phyloP scores from a whole-genome alignment of 1,139 yeast species.

The Kluyveromyces sp. region DNA sequence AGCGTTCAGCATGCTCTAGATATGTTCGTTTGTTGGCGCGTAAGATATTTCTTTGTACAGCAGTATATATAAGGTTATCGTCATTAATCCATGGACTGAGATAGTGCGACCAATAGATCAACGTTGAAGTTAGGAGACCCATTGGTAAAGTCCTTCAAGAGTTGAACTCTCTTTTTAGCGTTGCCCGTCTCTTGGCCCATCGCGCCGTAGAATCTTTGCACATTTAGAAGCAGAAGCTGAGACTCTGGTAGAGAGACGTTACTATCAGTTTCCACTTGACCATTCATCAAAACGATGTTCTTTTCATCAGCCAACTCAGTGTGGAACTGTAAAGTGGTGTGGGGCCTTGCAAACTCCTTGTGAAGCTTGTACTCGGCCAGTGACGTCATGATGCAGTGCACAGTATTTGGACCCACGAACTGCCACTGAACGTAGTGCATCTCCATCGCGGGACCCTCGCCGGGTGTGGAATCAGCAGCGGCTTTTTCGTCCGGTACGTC shows the following conservation, averaged over 20 bases:
- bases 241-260: slow-evolving; percentile 59
- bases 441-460: slow-evolving; percentile 46
- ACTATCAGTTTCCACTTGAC: slow-evolving; percentile 68
- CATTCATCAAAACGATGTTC: slow-evolving; percentile 77
- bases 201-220: slow-evolving; percentile 86
- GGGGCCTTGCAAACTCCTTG: slow-evolving; percentile 89
- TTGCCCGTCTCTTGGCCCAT: slow-evolving; percentile 40
- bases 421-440: slow-evolving; percentile 94
- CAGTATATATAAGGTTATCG: background rate
- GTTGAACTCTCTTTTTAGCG: slow-evolving; percentile 43
- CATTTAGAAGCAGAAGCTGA: slow-evolving; percentile 65
- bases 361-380: slow-evolving; percentile 89
- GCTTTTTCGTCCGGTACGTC: slow-evolving; percentile 20
- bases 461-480: slow-evolving; percentile 6
- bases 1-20: no score
- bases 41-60: background rate
- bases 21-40: no score
- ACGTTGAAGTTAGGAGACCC: slow-evolving; percentile 62
- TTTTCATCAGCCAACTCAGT: slow-evolving; percentile 62
- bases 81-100: slow-evolving; percentile 51
- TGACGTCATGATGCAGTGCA: slow-evolving; percentile 87
- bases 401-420: slow-evolving; percentile 75
- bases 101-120: slow-evolving; percentile 59
- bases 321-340: slow-evolving; percentile 85
- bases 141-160: slow-evolving; percentile 59